Conservation (phyloP, 2,329 filamentous ascomycete genomes). For the Hypoxylon rubiginosum region DNA sequence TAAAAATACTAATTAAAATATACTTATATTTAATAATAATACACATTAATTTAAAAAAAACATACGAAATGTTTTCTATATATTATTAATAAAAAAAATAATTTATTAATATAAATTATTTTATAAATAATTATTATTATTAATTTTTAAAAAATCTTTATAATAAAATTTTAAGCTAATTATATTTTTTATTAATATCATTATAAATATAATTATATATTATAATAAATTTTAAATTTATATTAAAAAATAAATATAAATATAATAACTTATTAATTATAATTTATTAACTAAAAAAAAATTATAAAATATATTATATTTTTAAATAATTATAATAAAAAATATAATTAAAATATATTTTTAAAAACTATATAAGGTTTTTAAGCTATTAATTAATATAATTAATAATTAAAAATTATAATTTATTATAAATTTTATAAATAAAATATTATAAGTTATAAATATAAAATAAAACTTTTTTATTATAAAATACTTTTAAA, state of each 20-base stretch:
- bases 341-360: too few relatives aligned
- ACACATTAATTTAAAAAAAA: background rate
- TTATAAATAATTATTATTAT: background rate
- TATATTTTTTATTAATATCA: background rate
- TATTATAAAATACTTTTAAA: too few relatives aligned
- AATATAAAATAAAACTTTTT: too few relatives aligned
- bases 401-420: background rate
- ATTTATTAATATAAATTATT: background rate
- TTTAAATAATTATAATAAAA: background rate
- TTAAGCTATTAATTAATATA: too few relatives aligned
- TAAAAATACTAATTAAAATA: too few relatives aligned
- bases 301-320: background rate
- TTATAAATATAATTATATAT: background rate
- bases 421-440: background rate
- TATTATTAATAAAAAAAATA: background rate
- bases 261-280: background rate
- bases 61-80: background rate
- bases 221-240: background rate
- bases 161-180: background rate
- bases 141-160: too few relatives aligned
- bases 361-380: too few relatives aligned
- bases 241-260: background rate
- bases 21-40: background rate
- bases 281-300: too few relatives aligned
- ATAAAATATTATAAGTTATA: conserved; percentile 1